Base-by-base conservation (phyloP, 345 rosid genomes). In the Bruguiera gymnorhiza region DNA sequence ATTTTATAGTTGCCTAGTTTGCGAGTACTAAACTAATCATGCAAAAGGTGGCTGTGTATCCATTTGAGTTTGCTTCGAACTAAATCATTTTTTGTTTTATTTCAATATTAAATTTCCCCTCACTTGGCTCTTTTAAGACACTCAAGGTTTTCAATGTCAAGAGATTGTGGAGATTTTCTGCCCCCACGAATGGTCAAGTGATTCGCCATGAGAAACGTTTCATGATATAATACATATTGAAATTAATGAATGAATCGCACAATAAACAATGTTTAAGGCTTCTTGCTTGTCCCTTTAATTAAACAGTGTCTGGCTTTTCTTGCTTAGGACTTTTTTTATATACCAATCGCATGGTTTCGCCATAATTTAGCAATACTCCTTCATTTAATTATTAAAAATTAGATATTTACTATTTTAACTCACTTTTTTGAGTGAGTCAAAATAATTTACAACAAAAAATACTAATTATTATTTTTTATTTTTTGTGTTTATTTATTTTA, bases 211-310 rank as follows among this genome's bases (percentile, higher is more conserved):
- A 56, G 23, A 62, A 53, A 73, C 55, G 59, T 70, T 62, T 39
- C 70, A 70, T 43, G 66, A 57, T 8, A 8, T 20, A 11, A 29
- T 58, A 34, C 29, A 55, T 32, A 57, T 68, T 69, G 27, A 37
- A 56, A 18, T 53, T 63, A 56, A 66, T 70, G 70, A 72, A 72
- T 70, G 66, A 65, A 67, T 57, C 70, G 34, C 54, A 65, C 58
- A 75, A 64, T 78, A 34, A 72, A 53, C 66, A 54, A 66, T 34
- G 69, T 74, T 77, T 69, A 69, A 72, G 84, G 71, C 72, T 81
- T 70, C 75, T 69, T 46, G 58, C 5, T 34, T 50, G 61, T 72
- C 70, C 29, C 31, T 66, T 57, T 65, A 53, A 29, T 65, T 67
- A 53, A 63, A 24, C 11, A 21, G 1, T 24, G 16, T 21, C 8